phyloP scores from a whole-genome alignment of 2,329 filamentous ascomycete species.

The Metarhizium brunneum region DNA sequence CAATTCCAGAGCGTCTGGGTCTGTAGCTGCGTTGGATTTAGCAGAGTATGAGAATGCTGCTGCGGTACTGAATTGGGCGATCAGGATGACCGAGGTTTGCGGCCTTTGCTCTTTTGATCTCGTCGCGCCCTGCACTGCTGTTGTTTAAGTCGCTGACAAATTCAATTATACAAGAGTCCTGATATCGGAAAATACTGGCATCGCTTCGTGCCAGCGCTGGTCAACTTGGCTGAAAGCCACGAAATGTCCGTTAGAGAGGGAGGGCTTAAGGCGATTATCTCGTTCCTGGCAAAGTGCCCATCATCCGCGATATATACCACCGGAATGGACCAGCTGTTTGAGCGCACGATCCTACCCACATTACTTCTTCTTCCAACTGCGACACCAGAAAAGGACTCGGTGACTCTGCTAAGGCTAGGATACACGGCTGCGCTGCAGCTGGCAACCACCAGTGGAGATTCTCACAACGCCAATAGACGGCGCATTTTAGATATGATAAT shows the following conservation, averaged over 20 bases:
- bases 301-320: conserved; percentile 45
- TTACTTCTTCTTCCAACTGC: conserved; percentile 69
- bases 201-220: conserved; percentile 58
- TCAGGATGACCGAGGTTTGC: conserved; percentile 7
- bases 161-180: conserved; percentile 1
- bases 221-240: conserved; percentile 59
- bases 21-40: background rate
- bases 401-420: conserved; percentile 51
- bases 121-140: background rate
- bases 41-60: background rate
- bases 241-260: conserved; percentile 40
- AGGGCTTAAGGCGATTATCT: conserved; percentile 44
- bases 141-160: background rate
- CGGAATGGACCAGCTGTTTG: conserved; percentile 59
- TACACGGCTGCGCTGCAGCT: conserved; percentile 60
- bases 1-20: background rate
- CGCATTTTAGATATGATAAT: conserved; percentile 44
- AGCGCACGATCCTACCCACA: conserved; percentile 59
- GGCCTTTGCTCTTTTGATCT: background rate
- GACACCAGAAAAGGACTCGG: conserved; percentile 63
- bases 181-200: conserved; percentile 45
- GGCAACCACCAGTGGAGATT: conserved; percentile 19
- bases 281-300: conserved; percentile 48
- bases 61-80: conserved; percentile 6
- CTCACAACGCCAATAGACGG: conserved; percentile 17